phyloP scores from a whole-genome alignment of 2,329 filamentous ascomycete species.

The Aspergillus oerlinghausenensis region DNA sequence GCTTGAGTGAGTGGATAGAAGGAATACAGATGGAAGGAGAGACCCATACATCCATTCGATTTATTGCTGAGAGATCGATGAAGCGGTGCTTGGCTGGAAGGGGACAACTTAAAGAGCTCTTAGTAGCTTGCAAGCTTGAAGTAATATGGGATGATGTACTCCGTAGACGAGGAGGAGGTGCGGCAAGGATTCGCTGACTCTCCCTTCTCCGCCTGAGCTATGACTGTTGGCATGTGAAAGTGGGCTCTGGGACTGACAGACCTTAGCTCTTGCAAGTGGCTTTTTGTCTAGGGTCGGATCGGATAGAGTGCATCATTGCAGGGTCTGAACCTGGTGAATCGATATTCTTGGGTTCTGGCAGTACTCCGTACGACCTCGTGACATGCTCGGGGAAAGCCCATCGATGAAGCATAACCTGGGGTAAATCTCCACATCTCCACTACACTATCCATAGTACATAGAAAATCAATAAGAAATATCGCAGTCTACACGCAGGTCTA shows the following conservation, averaged over 20 bases:
- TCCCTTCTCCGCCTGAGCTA: neutral
- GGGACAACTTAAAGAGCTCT: neutral
- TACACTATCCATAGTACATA: neutral
- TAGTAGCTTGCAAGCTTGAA: neutral
- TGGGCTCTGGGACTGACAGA: neutral
- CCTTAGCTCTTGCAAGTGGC: neutral
- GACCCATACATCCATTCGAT: conserved; percentile 22
- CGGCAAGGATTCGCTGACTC: neutral
- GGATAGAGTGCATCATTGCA: neutral
- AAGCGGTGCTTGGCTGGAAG: neutral
- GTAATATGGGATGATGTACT: neutral
- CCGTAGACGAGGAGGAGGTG: neutral
- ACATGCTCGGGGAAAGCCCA: neutral
- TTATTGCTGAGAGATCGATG: neutral
- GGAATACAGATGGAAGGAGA: neutral
- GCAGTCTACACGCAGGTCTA: neutral
- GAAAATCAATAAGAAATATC: neutral
- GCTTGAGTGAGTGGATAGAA: neutral
- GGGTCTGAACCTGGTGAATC: neutral
- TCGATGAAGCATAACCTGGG: neutral
- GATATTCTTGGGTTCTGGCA: neutral
- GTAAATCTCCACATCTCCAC: neutral
- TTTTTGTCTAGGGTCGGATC: neutral
- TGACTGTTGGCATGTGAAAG: conserved; percentile 21
- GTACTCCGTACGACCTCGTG: neutral